Conservation (phyloP, 2,329 filamentous ascomycete genomes). For the Drechslera avenae region DNA sequence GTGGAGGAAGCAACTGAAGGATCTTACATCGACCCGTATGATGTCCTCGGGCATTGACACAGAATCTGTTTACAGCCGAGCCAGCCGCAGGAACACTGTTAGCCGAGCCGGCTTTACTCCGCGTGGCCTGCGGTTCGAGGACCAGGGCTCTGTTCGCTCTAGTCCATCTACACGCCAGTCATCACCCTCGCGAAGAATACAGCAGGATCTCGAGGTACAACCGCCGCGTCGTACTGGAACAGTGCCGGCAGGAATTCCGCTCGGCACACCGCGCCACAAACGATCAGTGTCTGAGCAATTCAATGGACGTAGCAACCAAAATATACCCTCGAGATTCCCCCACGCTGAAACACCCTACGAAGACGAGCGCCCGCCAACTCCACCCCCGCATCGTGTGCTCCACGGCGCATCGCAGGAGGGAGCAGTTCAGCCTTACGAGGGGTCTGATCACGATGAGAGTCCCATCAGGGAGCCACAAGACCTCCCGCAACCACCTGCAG, state of each 20-base stretch:
- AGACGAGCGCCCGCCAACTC: conserved; percentile 48
- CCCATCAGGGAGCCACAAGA: conserved; percentile 33
- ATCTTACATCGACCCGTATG: conserved; percentile 82
- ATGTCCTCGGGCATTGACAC: conserved; percentile 47
- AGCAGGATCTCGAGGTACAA: conserved; percentile 29
- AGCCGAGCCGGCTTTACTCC: conserved; percentile 49
- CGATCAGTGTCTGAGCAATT: conserved; percentile 56
- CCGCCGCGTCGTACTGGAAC: conserved; percentile 51
- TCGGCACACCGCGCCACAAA: conserved; percentile 49
- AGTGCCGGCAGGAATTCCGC: conserved; percentile 44
- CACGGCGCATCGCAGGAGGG: conserved; percentile 25
- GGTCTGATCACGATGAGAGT: conserved; percentile 39
- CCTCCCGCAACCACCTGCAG: conserved; percentile 44
- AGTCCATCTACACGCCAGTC: conserved; percentile 52
- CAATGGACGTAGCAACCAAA: conserved; percentile 50
- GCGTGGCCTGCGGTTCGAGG: conserved; percentile 51
- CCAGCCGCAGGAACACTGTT: conserved; percentile 51
- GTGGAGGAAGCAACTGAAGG: conserved; percentile 89
- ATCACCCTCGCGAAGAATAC: conserved; percentile 46
- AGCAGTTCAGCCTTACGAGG: conserved; percentile 30
- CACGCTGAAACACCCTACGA: conserved; percentile 41
- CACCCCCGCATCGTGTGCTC: conserved; percentile 47
- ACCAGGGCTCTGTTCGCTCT: conserved; percentile 49
- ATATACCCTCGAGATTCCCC: conserved; percentile 48
- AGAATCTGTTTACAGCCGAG: conserved; percentile 47